A percentile compares a stretch with the other conserved stretches of the same genome.
Conservation (phyloP, 2,329 filamentous ascomycete species). For the Teratosphaeria destructans region DNA sequence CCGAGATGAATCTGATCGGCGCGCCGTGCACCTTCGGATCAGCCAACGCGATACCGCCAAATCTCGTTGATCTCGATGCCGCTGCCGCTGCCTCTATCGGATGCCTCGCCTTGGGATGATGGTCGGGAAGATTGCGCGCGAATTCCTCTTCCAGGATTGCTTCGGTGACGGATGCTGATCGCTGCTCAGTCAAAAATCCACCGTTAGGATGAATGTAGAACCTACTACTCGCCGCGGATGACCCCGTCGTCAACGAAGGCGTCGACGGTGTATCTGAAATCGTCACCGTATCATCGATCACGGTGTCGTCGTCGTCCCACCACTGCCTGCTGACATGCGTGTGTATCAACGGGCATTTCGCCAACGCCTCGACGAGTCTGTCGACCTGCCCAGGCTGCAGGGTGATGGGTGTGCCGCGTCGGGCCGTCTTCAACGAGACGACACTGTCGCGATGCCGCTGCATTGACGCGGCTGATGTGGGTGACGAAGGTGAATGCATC, state of each 20-base stretch:
- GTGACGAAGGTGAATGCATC: background rate
- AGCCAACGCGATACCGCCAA: conserved; percentile 17
- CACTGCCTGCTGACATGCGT: conserved; percentile 15
- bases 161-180: conserved; percentile 1
- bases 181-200: conserved; percentile 6
- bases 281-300: conserved; percentile 10
- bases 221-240: conserved; percentile 6
- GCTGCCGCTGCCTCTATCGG: background rate
- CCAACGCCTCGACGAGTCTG: conserved; percentile 14
- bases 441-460: conserved; percentile 1
- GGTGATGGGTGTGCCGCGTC: conserved; percentile 3
- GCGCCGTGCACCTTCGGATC: conserved; percentile 20
- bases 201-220: conserved; percentile 10
- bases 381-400: conserved; percentile 15
- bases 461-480: background rate
- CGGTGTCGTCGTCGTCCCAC: conserved; percentile 16
- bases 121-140: conserved; percentile 4
- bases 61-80: background rate
- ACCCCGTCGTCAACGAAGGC: conserved; percentile 11
- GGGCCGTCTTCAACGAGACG: background rate
- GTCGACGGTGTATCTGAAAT: conserved; percentile 1
- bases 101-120: conserved; percentile 6
- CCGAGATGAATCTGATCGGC: conserved; percentile 17
- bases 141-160: conserved; percentile 4
- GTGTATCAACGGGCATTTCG: conserved; percentile 13